A percentile compares a stretch with the other conserved stretches of the same genome.
phyloP scores from a whole-genome alignment of 352 stramenopile genomes.

The Pythium biforme region DNA sequence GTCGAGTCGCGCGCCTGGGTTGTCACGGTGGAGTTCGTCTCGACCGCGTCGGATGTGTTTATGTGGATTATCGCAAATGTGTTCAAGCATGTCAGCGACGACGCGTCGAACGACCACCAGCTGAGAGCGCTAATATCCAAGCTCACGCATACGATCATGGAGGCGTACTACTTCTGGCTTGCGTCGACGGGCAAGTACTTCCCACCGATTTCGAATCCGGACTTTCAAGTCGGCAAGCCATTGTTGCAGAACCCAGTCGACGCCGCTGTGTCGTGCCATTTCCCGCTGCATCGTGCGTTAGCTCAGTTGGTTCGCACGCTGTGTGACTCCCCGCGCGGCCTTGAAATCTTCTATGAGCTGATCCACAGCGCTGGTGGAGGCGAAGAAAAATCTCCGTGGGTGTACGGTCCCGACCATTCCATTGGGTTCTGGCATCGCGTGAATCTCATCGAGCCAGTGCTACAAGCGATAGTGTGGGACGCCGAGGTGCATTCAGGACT shows the following conservation, averaged over 20 bases:
- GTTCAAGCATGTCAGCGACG: slow-evolving; percentile 51
- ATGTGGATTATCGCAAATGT: slow-evolving; percentile 79
- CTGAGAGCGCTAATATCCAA: slow-evolving; percentile 39
- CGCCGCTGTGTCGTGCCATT: slow-evolving; percentile 73
- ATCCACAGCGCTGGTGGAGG: slow-evolving; percentile 27
- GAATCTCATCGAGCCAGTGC: slow-evolving; percentile 71
- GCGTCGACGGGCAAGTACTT: slow-evolving; percentile 77
- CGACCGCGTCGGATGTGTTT: slow-evolving; percentile 76
- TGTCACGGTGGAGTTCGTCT: slow-evolving; percentile 84
- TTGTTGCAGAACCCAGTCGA: slow-evolving; percentile 59
- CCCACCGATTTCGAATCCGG: slow-evolving; percentile 31
- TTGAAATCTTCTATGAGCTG: slow-evolving; percentile 63
- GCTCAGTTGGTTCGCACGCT: slow-evolving; percentile 70
- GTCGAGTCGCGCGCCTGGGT: slow-evolving; percentile 80
- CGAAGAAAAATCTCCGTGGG: slow-evolving; percentile 44
- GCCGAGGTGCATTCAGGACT: slow-evolving; percentile 80
- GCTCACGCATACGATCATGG: slow-evolving; percentile 63
- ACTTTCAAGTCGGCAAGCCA: slow-evolving; percentile 58
- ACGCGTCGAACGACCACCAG: slow-evolving; percentile 1
- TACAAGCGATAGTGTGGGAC: slow-evolving; percentile 87
- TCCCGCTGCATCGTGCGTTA: slow-evolving; percentile 73
- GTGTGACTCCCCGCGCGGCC: slow-evolving; percentile 50
- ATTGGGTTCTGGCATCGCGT: slow-evolving; percentile 83
- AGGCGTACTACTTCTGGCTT: slow-evolving; percentile 83
- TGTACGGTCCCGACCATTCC: slow-evolving; percentile 50